These are phyloP conservation scores for Sclerotiophoma versabilis DNA, from an alignment of 2,329 filamentous ascomycete genomes.

Conservation along the genomic window DNA sequence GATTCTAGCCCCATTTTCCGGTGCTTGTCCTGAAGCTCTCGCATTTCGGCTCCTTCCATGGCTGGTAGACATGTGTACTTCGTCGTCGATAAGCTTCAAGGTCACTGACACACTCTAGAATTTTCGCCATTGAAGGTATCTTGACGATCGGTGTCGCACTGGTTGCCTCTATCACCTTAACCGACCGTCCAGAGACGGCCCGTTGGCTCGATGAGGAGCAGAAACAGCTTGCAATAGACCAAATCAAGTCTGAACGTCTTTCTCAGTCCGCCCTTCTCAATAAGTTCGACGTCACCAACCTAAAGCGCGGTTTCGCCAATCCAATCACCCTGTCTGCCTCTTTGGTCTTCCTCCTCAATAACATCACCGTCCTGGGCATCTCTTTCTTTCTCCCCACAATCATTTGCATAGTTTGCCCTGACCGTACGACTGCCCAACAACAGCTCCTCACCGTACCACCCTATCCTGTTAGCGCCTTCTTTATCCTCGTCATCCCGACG, in stretches of 20 bases:
- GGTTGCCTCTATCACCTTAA: slow-evolving; percentile 66
- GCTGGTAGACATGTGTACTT: slow-evolving; percentile 63
- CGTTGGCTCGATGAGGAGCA: slow-evolving; percentile 69
- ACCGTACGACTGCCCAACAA: slow-evolving; percentile 62
- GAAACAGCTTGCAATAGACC: slow-evolving; percentile 67
- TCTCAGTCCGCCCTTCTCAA: slow-evolving; percentile 67
- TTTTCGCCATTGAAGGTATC: slow-evolving; percentile 72
- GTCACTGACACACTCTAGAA: slow-evolving; percentile 35
- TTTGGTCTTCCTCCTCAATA: slow-evolving; percentile 66
- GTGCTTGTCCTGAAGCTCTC: slow-evolving; percentile 70
- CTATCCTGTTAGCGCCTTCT: slow-evolving; percentile 70
- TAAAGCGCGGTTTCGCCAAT: slow-evolving; percentile 65
- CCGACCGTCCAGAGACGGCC: slow-evolving; percentile 71
- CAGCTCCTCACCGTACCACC: slow-evolving; percentile 73
- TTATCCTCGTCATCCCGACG: slow-evolving; percentile 64
- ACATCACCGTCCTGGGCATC: slow-evolving; percentile 72
- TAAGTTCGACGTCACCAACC: slow-evolving; percentile 64
- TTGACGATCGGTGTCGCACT: slow-evolving; percentile 63
- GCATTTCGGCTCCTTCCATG: slow-evolving; percentile 60
- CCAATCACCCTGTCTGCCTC: slow-evolving; percentile 65
- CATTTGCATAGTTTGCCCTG: slow-evolving; percentile 69
- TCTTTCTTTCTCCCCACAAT: slow-evolving; percentile 74
- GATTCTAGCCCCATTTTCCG: slow-evolving; percentile 64
- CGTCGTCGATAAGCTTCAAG: not conserved
- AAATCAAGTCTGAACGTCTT: slow-evolving; percentile 70